Base-by-base conservation (phyloP, 2,329 filamentous ascomycete genomes). In the Nemania abortiva region DNA sequence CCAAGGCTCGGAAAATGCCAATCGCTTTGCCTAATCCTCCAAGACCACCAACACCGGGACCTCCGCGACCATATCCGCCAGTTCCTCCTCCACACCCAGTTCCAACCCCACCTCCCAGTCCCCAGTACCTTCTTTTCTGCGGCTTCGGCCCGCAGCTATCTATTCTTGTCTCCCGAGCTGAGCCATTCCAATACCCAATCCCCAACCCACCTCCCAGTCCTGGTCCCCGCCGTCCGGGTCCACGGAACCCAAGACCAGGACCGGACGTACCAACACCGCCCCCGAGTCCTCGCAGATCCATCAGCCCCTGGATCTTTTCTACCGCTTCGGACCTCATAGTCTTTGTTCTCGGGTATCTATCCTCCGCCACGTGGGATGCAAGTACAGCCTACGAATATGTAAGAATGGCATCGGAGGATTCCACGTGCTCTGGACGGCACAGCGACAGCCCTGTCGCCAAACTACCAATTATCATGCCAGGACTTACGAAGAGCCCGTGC, bases 41-140 rank as follows among this genome's bases (percentile, higher is more conserved):
- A 18, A 75, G 76, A 65, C 76, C 76, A 45, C 76, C 74, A 63
- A 78, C 77, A 57, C 77, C 77, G 22, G 73, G 73, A 54, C 73
- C 65, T 55, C 53, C 53, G 13, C 29, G 31, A 55, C 75, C 75
- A 39, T 37, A 74, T 42, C 73, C 74, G 42, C 76, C 76, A 15
- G 74, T 76, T 63, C 76, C 76, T 49, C 76, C 74, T 68, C 70
- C 58, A 47, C 76, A 75, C 7, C 72, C 74, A 55, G 74, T 68
- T 49, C 77, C 76, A 52, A 77, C 77, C 39, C 76, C 77, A 56
- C 77, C 77, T 34, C 77, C 77, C 2, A 78, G 77, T 57, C 76
- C 76, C 68, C 72, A 20, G 5, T 63, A 70, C 42, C 34, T 29
- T 57, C 27, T 20, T 37, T 13, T 49, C 50, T 13, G 4, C 42